A percentile compares a stretch with the other conserved stretches of the same genome.
Evolutionary conservation across 306 rosid genomes (phyloP).

Genomic region (Sicyos baderoa): DNA sequence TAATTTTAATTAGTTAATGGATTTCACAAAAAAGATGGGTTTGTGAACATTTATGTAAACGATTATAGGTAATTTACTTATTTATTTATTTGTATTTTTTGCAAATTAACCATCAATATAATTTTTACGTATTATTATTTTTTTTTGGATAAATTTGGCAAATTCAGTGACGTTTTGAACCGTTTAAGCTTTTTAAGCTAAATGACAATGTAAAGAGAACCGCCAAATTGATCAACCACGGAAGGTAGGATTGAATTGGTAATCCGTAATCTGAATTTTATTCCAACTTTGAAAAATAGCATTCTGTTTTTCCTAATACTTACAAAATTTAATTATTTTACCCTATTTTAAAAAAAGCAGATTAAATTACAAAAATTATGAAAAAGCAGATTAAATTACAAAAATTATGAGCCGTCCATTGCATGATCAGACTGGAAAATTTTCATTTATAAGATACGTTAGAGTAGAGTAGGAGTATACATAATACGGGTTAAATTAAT

Average conservation of each 20-base stretch:
- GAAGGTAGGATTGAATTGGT: not conserved
- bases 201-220: not conserved
- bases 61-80: too few relatives aligned
- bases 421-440: not conserved
- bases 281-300: not conserved
- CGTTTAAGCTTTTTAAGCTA: too few relatives aligned
- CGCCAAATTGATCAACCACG: not conserved
- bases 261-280: not conserved
- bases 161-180: not conserved
- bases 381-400: too few relatives aligned
- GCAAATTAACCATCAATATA: too few relatives aligned
- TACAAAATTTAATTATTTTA: not conserved
- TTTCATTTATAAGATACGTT: too few relatives aligned
- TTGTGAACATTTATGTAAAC: too few relatives aligned
- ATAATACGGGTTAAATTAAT: too few relatives aligned
- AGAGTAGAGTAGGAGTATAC: too few relatives aligned
- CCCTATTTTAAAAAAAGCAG: not conserved
- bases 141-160: not conserved
- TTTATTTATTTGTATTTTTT: too few relatives aligned
- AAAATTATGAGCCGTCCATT: not conserved
- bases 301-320: not conserved
- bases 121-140: too few relatives aligned
- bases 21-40: too few relatives aligned
- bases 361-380: not conserved
- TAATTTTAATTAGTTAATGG: too few relatives aligned